Percentiles rank a stretch among this genome's conserved stretches.
These are phyloP conservation scores for Yamadazyma sp. DNA, from an alignment of 1,139 yeast species.

Conservation along the genomic window DNA sequence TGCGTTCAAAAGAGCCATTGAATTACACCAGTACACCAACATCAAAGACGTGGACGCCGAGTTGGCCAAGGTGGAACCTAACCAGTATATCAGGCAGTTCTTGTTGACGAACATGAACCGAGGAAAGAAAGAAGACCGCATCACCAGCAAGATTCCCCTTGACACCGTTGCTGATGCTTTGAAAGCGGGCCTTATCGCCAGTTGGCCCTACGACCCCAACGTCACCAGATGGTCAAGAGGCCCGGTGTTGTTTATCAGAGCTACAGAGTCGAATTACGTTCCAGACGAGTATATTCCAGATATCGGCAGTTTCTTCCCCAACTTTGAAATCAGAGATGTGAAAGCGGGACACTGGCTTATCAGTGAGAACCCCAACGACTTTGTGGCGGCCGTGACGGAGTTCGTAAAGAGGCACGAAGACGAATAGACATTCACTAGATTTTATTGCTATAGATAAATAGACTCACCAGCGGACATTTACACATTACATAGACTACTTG, in stretches of 20 bases:
- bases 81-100: constrained; percentile 69
- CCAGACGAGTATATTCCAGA: constrained; percentile 80
- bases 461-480: too few species aligned
- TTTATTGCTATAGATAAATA: neutral
- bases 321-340: constrained; percentile 69
- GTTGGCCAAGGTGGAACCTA: constrained; percentile 62
- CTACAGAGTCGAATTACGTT: constrained; percentile 73
- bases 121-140: constrained; percentile 38
- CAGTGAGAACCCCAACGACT: constrained; percentile 74
- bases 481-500: too few species aligned
- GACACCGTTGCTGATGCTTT: constrained; percentile 64
- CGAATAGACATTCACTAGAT: too few species aligned
- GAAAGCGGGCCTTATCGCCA: constrained; percentile 62
- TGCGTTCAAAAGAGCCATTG: constrained; percentile 57
- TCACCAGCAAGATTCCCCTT: constrained; percentile 65
- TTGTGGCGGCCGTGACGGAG: constrained; percentile 55
- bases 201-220: constrained; percentile 71
- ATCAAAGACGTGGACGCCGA: constrained; percentile 69
- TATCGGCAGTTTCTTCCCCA: constrained; percentile 78
- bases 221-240: constrained; percentile 57
- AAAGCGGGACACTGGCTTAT: constrained; percentile 93
- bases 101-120: constrained; percentile 66
- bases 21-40: constrained; percentile 41
- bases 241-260: constrained; percentile 79
- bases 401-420: constrained; percentile 63